These are phyloP conservation scores for Thielaviopsis ethacetica DNA, from an alignment of 2,329 filamentous ascomycete genomes.

Conservation along the genomic window DNA sequence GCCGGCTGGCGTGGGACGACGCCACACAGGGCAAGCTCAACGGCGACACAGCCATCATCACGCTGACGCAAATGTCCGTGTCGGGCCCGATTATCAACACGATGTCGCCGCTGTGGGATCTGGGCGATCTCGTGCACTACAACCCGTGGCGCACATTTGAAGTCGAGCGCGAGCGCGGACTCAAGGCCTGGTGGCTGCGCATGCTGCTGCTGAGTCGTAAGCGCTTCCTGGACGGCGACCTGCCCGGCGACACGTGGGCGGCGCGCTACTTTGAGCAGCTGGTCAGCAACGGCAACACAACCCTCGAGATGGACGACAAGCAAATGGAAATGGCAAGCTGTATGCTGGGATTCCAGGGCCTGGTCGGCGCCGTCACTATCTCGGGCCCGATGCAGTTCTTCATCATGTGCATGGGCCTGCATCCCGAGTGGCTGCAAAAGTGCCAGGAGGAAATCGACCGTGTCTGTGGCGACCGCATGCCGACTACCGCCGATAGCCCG, in stretches of 20 bases:
- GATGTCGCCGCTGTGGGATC: constrained; percentile 29
- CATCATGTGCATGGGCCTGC: constrained; percentile 33
- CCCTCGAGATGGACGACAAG: constrained; percentile 24
- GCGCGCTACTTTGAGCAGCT: constrained; percentile 32
- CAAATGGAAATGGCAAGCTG: constrained; percentile 31
- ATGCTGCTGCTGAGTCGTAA: constrained; percentile 26
- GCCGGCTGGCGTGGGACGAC: constrained; percentile 32
- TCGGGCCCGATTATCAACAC: constrained; percentile 34
- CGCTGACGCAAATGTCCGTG: constrained; percentile 34
- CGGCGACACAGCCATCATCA: constrained; percentile 29
- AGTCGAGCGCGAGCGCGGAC: constrained; percentile 24
- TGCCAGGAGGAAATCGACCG: constrained; percentile 41
- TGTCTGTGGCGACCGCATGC: constrained; percentile 37
- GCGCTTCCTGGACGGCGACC: constrained; percentile 23
- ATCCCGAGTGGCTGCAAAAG: constrained; percentile 35
- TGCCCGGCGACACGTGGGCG: constrained; percentile 30
- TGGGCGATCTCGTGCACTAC: constrained; percentile 22
- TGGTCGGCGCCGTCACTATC: constrained; percentile 34
- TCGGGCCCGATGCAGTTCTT: constrained; percentile 34
- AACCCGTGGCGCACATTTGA: constrained; percentile 34
- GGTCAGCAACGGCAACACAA: constrained; percentile 22
- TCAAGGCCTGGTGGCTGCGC: constrained; percentile 30
- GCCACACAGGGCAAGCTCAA: constrained; percentile 28
- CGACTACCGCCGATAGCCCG: constrained; percentile 31
- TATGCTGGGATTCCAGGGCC: constrained; percentile 34